Evolutionary conservation across 331 rosid species (phyloP).

Genomic region (Erythrophleum ivorense): DNA sequence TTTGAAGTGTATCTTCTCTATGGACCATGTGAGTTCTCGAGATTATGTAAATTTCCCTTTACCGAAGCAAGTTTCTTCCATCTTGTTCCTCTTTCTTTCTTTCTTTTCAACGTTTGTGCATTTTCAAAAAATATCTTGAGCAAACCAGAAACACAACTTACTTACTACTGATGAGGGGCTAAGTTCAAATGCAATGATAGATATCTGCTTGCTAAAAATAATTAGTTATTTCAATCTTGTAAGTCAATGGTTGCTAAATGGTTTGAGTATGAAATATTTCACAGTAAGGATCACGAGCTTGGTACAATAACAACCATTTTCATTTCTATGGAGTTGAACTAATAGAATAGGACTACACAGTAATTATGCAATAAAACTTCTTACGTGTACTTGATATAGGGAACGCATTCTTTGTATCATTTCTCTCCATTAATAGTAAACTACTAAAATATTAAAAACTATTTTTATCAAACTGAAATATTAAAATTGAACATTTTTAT

Average conservation of each 20-base stretch:
- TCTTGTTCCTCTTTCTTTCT: not conserved
- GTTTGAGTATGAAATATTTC: slow-evolving; percentile 5
- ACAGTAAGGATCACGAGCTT: slow-evolving; percentile 9
- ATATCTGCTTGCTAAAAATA: not conserved
- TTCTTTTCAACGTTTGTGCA: slow-evolving; percentile 6
- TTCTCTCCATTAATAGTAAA: slow-evolving; percentile 31
- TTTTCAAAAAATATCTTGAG: slow-evolving; percentile 4
- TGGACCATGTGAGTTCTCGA: slow-evolving; percentile 20
- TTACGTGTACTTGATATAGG: not conserved
- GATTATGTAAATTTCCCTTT: not conserved
- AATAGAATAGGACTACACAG: slow-evolving; percentile 6
- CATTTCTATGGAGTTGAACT: slow-evolving; percentile 21
- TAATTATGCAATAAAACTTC: slow-evolving; percentile 21
- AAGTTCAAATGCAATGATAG: slow-evolving; percentile 15
- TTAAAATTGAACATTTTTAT: too few species aligned
- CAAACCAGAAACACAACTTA: not conserved
- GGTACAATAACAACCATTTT: not conserved
- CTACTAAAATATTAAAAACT: not conserved
- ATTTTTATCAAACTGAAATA: too few species aligned
- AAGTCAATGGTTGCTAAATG: slow-evolving; percentile 21
- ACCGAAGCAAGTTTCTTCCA: slow-evolving; percentile 1
- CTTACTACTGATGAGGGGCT: slow-evolving; percentile 2
- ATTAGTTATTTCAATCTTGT: slow-evolving; percentile 8
- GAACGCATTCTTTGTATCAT: slow-evolving; percentile 29
- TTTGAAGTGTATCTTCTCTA: not conserved